These are phyloP conservation scores for Moniliophthora roreri DNA, from an alignment of 1,284 basidiomycete species.

Conservation along the genomic window DNA sequence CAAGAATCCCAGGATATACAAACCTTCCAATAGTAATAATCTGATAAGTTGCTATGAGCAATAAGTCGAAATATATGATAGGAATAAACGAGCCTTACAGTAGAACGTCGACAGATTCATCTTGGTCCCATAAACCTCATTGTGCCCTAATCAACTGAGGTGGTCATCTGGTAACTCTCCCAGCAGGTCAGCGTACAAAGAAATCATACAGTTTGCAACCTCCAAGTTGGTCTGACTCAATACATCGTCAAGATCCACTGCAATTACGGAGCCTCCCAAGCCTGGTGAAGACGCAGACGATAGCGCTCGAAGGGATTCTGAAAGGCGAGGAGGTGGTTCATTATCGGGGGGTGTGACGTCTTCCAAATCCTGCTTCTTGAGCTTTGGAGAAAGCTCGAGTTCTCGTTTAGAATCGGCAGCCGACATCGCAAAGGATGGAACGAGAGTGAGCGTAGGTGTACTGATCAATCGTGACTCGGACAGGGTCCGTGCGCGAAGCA, in stretches of 20 bases:
- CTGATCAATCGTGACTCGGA: no score
- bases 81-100: conserved; percentile 36
- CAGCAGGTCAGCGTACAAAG: neutral
- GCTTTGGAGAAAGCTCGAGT: conserved; percentile 22
- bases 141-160: conserved; percentile 59
- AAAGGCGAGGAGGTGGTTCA: conserved; percentile 5
- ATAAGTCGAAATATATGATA: neutral
- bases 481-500: no score
- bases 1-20: neutral
- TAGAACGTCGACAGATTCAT: conserved; percentile 57
- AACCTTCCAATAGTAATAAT: conserved; percentile 73
- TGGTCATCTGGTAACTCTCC: neutral
- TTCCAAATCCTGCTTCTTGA: conserved; percentile 10
- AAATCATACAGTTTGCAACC: conserved; percentile 62
- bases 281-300: conserved; percentile 22
- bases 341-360: conserved; percentile 6
- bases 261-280: conserved; percentile 50
- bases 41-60: conserved; percentile 22
- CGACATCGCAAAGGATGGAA: conserved; percentile 31
- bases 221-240: conserved; percentile 66
- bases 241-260: conserved; percentile 79
- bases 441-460: no score
- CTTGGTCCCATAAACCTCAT: conserved; percentile 56
- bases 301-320: conserved; percentile 25
- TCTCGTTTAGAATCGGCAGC: conserved; percentile 28